Conservation (phyloP, 208 protist genomes). For the Trypanosoma conorhini region DNA sequence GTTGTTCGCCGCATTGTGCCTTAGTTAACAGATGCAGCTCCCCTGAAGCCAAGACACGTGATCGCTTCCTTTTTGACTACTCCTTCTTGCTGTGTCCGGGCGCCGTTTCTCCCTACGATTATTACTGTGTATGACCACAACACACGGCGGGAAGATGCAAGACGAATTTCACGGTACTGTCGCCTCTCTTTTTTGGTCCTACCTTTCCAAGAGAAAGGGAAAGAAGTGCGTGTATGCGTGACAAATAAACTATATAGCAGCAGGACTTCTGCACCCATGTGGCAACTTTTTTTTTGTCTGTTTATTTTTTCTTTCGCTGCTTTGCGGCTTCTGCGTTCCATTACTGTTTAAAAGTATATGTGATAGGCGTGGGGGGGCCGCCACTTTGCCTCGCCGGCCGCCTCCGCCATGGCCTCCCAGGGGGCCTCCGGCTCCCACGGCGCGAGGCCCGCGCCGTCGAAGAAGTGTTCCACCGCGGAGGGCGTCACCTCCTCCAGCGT, state of each 20-base stretch:
- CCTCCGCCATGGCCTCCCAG: neutral
- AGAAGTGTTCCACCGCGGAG: conserved; percentile 25
- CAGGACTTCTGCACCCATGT: no score
- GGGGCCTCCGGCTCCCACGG: conserved; percentile 16
- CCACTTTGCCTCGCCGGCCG: neutral
- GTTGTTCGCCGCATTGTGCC: conserved; percentile 30
- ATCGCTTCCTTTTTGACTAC: neutral
- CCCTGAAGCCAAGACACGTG: conserved; percentile 1
- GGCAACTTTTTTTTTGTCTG: no score
- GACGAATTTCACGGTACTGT: no score
- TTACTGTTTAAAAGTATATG: neutral
- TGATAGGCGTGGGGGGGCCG: neutral
- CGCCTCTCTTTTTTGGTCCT: no score
- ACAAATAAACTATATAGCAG: no score
- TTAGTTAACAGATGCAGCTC: neutral
- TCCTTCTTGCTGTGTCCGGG: neutral
- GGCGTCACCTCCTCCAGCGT: conserved; percentile 52
- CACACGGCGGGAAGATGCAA: conserved; percentile 6
- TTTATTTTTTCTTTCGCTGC: no score
- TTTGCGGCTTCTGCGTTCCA: no score
- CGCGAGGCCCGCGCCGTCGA: conserved; percentile 10
- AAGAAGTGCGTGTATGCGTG: no score
- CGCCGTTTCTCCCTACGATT: neutral
- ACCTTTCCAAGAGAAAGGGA: no score
- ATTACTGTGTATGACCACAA: neutral